Percentiles rank a stretch among this genome's conserved stretches.
Conservation (phyloP, 257 asterid species). For the Catharanthus roseus region DNA sequence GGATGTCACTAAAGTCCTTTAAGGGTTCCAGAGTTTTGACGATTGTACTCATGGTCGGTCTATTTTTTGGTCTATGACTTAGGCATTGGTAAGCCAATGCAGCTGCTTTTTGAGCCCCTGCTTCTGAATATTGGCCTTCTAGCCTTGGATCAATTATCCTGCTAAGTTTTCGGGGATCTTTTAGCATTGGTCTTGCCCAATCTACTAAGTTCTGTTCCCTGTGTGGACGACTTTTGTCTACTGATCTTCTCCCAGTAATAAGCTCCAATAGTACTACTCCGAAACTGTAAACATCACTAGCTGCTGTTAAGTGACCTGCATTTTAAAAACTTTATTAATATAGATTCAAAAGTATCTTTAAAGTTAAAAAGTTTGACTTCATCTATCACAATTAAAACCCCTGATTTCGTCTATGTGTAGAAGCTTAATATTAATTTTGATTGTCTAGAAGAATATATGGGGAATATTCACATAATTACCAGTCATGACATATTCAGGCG, state of each 20-base stretch:
- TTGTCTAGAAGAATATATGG: too few species aligned
- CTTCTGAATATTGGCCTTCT: conserved; percentile 67
- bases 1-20: conserved; percentile 35
- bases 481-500: conserved; percentile 86
- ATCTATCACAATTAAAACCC: neutral
- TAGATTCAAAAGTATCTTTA: too few species aligned
- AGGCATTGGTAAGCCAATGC: conserved; percentile 66
- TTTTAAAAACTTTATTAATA: too few species aligned
- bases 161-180: conserved; percentile 55
- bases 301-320: conserved; percentile 86
- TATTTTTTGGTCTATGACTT: conserved; percentile 63
- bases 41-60: conserved; percentile 60
- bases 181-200: conserved; percentile 70
- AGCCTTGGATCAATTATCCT: conserved; percentile 78
- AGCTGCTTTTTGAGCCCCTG: conserved; percentile 63
- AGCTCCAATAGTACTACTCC: conserved; percentile 79
- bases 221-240: conserved; percentile 61
- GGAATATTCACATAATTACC: conserved; percentile 40
- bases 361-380: neutral
- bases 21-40: conserved; percentile 49
- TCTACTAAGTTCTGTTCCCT: conserved; percentile 67
- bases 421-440: too few species aligned
- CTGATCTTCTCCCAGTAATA: conserved; percentile 66
- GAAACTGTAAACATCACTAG: conserved; percentile 86
- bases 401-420: too few species aligned